A percentile compares a stretch with the other conserved stretches of the same genome.
Conservation (phyloP, 805 yeast genomes). For the Candida tammaniensis region DNA sequence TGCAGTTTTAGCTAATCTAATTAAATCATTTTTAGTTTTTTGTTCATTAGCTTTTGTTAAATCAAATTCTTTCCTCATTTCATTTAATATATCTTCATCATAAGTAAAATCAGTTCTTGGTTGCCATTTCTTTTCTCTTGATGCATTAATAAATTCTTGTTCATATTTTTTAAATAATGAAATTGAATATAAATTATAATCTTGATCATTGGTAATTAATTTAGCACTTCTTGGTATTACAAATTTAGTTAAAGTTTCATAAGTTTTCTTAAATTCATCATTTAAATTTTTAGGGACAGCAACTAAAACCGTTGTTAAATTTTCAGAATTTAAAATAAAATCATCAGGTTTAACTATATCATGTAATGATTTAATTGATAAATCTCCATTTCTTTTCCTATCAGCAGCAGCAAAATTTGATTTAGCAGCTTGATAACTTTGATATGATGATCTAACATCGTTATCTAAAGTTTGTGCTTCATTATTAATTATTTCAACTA, state of each 20-base stretch:
- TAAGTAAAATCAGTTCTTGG: slow-evolving; percentile 86
- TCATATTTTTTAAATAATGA: slow-evolving; percentile 82
- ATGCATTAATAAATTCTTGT: slow-evolving; percentile 61
- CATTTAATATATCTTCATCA: slow-evolving; percentile 71
- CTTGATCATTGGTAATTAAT: slow-evolving; percentile 67
- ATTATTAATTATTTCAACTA: slow-evolving; percentile 64
- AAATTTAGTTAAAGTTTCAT: slow-evolving; percentile 75
- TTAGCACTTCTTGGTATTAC: slow-evolving; percentile 92
- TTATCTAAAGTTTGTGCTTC: slow-evolving; percentile 83
- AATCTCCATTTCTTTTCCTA: slow-evolving; percentile 89
- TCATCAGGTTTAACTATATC: slow-evolving; percentile 81
- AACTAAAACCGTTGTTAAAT: slow-evolving; percentile 77
- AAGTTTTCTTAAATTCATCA: slow-evolving; percentile 59
- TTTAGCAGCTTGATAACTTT: slow-evolving; percentile 76
- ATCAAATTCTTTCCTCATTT: slow-evolving; percentile 75
- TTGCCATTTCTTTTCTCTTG: slow-evolving; percentile 84
- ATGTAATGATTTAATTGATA: slow-evolving; percentile 86
- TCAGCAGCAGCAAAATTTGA: slow-evolving; percentile 84
- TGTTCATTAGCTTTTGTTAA: slow-evolving; percentile 72
- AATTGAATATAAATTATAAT: slow-evolving; percentile 69
- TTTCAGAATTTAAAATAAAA: slow-evolving; percentile 82
- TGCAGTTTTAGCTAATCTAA: slow-evolving; percentile 84
- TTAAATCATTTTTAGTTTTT: slow-evolving; percentile 69
- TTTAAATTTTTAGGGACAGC: slow-evolving; percentile 77
- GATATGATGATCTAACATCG: slow-evolving; percentile 77